Percentiles rank a stretch among this genome's conserved stretches.
phyloP scores from a whole-genome alignment of 75 land plant species.

The Picea glauca region DNA sequence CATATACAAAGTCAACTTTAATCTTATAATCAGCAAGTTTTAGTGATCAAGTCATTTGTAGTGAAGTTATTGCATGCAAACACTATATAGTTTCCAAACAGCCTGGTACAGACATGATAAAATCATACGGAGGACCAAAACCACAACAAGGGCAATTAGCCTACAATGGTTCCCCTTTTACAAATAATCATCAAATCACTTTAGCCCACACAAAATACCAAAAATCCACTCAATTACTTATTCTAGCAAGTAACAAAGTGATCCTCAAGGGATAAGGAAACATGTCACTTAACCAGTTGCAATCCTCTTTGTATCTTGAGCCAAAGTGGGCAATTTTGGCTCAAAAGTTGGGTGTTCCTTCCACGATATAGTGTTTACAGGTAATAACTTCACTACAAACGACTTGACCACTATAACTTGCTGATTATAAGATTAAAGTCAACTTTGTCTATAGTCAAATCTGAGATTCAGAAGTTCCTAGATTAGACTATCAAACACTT shows the following conservation, averaged over 20 bases:
- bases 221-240: not conserved
- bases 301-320: not conserved
- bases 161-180: not conserved
- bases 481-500: not conserved
- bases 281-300: not conserved
- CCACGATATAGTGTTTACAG: not conserved
- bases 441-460: not conserved
- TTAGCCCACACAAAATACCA: not conserved
- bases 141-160: not conserved
- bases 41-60: not conserved
- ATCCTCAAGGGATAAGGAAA: not conserved
- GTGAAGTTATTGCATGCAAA: not conserved
- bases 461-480: not conserved
- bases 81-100: not conserved
- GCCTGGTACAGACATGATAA: too few species aligned
- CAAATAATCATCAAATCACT: not conserved
- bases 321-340: not conserved
- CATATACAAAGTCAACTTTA: not conserved
- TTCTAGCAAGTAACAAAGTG: not conserved
- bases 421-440: not conserved
- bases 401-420: not conserved
- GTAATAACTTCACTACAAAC: not conserved
- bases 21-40: not conserved
- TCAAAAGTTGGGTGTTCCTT: not conserved
- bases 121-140: too few species aligned